These are phyloP conservation scores for Fusarium sp. DNA, from an alignment of 2,329 filamentous ascomycete species.

Conservation along the genomic window DNA sequence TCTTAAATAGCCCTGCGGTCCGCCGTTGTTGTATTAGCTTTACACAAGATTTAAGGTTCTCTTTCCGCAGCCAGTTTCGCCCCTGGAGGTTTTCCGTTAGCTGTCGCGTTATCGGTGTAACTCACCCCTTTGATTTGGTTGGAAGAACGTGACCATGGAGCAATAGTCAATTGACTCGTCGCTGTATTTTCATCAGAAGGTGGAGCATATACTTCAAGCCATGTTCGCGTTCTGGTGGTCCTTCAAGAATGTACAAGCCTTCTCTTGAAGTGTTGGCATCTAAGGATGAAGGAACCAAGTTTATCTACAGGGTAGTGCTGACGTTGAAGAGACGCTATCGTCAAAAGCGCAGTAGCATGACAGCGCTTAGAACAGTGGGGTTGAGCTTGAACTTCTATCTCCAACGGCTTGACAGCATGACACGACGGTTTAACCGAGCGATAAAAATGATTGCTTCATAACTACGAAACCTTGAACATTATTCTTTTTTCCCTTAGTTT, in stretches of 20 bases:
- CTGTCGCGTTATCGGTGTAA: too few relatives aligned
- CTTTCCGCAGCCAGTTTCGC: too few relatives aligned
- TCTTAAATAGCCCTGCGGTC: too few relatives aligned
- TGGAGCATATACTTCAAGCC: accelerated
- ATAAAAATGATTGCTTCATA: neutral
- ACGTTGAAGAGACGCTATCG: conserved; percentile 4
- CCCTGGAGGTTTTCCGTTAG: too few relatives aligned
- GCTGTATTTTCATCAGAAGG: neutral
- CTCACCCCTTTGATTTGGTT: too few relatives aligned
- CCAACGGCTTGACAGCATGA: neutral
- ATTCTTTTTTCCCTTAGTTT: neutral
- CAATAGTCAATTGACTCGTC: too few relatives aligned
- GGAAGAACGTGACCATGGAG: too few relatives aligned
- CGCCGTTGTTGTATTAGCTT: too few relatives aligned
- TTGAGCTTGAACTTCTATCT: conserved; percentile 4
- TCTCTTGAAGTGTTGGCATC: neutral
- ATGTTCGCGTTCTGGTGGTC: too few relatives aligned
- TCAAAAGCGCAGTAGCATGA: conserved; percentile 12
- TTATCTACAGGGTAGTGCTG: conserved; percentile 7
- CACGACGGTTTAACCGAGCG: neutral
- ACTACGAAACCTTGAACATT: neutral
- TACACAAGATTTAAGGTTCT: too few relatives aligned
- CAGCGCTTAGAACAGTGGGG: conserved; percentile 19
- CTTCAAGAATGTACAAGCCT: accelerated
- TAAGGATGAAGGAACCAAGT: neutral